Evolutionary conservation across 176 grass and related monocot species (phyloP), one percentile per base, ranked within the genome.

Genomic region (Puccinellia tenuiflora): DNA sequence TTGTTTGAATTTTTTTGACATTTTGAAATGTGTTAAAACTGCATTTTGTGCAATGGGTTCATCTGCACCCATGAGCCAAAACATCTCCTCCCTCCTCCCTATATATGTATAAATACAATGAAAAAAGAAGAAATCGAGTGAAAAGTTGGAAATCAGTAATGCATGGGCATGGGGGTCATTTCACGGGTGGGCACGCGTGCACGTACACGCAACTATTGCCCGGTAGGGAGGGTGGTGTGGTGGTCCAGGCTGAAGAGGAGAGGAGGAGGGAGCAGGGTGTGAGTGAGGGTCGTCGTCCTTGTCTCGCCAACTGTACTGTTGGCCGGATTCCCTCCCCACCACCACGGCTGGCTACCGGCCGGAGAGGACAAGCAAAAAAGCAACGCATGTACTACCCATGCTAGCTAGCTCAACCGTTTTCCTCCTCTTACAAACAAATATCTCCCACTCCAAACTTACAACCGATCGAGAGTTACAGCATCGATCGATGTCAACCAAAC

Each of bases 351-450:
- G n/a, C n/a, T n/a, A 38, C 33, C 18, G 28, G 25, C 79, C 71
- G 45, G 45, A 38, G 31, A 81, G 69, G 64, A 81, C 81, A 48
- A 50, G 47, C 68, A 35, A 50, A 33, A 81, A 69, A 68, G 48
- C 38, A 28, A 64, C 30, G 30, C 21, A 15, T 7, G 14, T 46
- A 17, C 69, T 3, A 14, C 0, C 16, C 29, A 17, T 73, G 4
- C 25, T 9, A 9, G 1, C 25, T 21, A 15, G 54, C 56, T 21
- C 45, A 40, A 40, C 56, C 57, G 31, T 54, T 59, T 43, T 65
- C 6, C 60, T 63, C 29, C 29, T 34, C 59, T 1, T 0, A 0
- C 17, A 10, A 35, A 20, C 2, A 66, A 66, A 66, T 66, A 66
- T 66, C 62, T 66, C 7, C 6, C 0, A 0, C 6, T 20, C 62